These are phyloP conservation scores for Chrysanthemum seticuspe DNA, from an alignment of 129 eudicot genomes.

Conservation along the genomic window DNA sequence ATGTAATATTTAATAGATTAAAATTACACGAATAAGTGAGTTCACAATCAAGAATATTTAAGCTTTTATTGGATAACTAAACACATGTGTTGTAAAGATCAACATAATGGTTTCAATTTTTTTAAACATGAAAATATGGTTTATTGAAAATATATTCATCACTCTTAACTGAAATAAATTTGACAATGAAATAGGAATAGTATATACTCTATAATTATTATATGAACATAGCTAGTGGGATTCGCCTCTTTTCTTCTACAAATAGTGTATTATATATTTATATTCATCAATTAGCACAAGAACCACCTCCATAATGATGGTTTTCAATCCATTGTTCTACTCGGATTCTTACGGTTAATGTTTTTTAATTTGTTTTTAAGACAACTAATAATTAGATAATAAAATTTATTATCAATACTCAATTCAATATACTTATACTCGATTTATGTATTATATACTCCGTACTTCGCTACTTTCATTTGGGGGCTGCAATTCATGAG, in stretches of 20 bases:
- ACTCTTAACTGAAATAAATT: neutral
- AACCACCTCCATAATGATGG: too few species aligned
- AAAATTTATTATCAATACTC: too few species aligned
- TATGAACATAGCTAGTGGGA: neutral
- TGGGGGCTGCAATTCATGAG: too few species aligned
- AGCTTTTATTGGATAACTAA: neutral
- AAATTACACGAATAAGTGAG: constrained; percentile 15
- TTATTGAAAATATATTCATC: neutral
- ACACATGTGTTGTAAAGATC: constrained; percentile 19
- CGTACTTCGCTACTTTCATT: too few species aligned
- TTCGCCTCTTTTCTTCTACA: neutral
- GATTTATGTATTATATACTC: too few species aligned
- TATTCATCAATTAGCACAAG: neutral
- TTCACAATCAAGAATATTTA: neutral
- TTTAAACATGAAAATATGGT: constrained; percentile 6
- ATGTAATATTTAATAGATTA: constrained; percentile 2
- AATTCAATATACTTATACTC: too few species aligned
- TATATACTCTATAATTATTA: neutral
- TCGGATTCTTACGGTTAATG: too few species aligned
- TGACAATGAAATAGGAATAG: neutral
- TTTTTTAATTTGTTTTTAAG: too few species aligned
- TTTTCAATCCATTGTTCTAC: too few species aligned
- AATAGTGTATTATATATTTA: neutral
- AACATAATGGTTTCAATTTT: neutral
- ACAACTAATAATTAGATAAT: too few species aligned